phyloP scores from a whole-genome alignment of 2,329 filamentous ascomycete species.

The Sarocladiaceae sp. region DNA sequence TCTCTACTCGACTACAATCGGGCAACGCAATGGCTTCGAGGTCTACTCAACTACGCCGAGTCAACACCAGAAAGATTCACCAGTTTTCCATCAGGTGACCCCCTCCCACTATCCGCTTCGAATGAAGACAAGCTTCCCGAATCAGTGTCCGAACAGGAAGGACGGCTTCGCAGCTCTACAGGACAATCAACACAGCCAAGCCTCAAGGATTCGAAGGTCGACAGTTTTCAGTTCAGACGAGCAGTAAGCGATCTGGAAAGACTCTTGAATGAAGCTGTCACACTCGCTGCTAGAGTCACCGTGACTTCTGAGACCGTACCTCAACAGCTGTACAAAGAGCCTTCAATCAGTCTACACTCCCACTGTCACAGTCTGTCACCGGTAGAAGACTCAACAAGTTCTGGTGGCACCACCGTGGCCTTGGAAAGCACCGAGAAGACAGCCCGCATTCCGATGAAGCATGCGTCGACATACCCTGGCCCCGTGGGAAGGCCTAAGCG shows the following conservation, averaged over 20 bases:
- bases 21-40: slow-evolving; percentile 27
- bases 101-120: slow-evolving; percentile 5
- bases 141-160: background rate
- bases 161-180: background rate
- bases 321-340: slow-evolving; percentile 12
- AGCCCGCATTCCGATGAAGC: slow-evolving; percentile 15
- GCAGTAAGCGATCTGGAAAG: slow-evolving; percentile 38
- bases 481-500: slow-evolving; percentile 18
- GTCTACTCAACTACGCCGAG: slow-evolving; percentile 22
- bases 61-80: slow-evolving; percentile 22
- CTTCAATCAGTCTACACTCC: slow-evolving; percentile 12
- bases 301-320: slow-evolving; percentile 21
- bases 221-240: slow-evolving; percentile 25
- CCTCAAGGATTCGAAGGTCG: slow-evolving; percentile 18
- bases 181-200: slow-evolving; percentile 15
- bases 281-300: slow-evolving; percentile 34
- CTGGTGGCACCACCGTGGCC: background rate
- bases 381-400: background rate
- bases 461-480: slow-evolving; percentile 21
- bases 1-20: slow-evolving; percentile 26
- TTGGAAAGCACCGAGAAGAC: slow-evolving; percentile 2
- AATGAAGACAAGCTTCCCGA: slow-evolving; percentile 5
- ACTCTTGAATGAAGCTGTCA: slow-evolving; percentile 39
- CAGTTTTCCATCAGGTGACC: slow-evolving; percentile 10
- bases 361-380: slow-evolving; percentile 7